A percentile compares a stretch with the other conserved stretches of the same genome.
These are phyloP conservation scores for Leishmania braziliensis DNA, from an alignment of 208 protist genomes.

Conservation along the genomic window DNA sequence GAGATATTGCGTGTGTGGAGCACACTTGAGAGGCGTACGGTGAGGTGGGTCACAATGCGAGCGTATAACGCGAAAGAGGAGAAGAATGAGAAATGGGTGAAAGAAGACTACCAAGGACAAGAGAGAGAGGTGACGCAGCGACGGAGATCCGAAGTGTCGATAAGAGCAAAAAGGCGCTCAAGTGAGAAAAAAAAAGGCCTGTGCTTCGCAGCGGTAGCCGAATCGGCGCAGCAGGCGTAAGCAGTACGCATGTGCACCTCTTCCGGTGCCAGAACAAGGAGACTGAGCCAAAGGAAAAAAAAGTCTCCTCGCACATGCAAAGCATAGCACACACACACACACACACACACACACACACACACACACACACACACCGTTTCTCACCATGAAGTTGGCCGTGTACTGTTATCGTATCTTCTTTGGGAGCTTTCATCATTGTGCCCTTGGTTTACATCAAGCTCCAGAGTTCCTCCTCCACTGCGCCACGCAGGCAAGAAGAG, in stretches of 20 bases:
- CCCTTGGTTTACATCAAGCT: conserved; percentile 8
- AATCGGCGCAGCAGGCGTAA: background rate
- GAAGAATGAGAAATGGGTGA: background rate
- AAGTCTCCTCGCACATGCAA: background rate
- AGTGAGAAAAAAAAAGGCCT: background rate
- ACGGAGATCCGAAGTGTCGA: background rate
- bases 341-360: background rate
- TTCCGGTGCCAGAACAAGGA: background rate
- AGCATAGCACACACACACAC: background rate
- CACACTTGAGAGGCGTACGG: background rate
- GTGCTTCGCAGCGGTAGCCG: background rate
- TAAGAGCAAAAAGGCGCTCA: background rate
- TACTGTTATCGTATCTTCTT: background rate
- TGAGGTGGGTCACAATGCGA: background rate
- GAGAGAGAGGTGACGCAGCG: background rate
- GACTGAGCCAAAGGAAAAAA: background rate
- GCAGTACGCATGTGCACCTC: background rate
- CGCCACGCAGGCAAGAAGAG: background rate
- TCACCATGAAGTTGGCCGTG: background rate
- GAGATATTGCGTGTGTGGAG: background rate
- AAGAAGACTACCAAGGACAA: background rate
- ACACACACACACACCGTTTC: background rate
- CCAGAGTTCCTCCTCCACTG: background rate
- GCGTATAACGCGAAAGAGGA: background rate
- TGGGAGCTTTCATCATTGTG: background rate